These are phyloP conservation scores for Thalia dealbata DNA, from an alignment of 176 grass and related monocot species.

Conservation along the genomic window DNA sequence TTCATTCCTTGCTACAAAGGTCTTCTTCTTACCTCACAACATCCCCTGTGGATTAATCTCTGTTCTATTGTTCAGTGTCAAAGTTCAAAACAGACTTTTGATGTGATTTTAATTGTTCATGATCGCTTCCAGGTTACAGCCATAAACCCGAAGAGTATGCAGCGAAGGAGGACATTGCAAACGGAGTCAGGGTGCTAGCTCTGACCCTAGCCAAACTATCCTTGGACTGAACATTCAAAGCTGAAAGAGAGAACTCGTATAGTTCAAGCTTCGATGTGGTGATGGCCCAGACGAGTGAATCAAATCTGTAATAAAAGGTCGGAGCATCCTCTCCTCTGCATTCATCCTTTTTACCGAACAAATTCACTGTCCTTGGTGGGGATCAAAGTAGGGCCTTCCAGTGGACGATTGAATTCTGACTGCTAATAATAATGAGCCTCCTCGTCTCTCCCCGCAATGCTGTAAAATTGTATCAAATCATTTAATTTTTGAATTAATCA, in stretches of 20 bases:
- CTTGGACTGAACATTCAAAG: slow-evolving; percentile 24
- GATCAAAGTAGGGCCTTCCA: too few species aligned
- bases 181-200: slow-evolving; percentile 78
- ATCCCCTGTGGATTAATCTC: not conserved
- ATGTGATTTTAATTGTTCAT: not conserved
- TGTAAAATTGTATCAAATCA: too few species aligned
- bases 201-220: slow-evolving; percentile 77
- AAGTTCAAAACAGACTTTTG: not conserved
- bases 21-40: slow-evolving; percentile 27
- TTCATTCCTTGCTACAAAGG: slow-evolving; percentile 99
- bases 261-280: not conserved
- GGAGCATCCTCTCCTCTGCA: too few species aligned
- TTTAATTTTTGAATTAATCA: too few species aligned
- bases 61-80: not conserved
- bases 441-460: too few species aligned
- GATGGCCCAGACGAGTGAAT: not conserved
- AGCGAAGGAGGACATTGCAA: slow-evolving; percentile 56
- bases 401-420: too few species aligned
- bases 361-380: not conserved
- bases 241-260: not conserved
- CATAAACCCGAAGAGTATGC: slow-evolving; percentile 92
- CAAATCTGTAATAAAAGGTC: not conserved
- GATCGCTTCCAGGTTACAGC: slow-evolving; percentile 51
- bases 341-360: not conserved
- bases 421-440: too few species aligned